Conservation (phyloP, 371 early-diverging fungal genomes). For the Mucor lusitanicus region DNA sequence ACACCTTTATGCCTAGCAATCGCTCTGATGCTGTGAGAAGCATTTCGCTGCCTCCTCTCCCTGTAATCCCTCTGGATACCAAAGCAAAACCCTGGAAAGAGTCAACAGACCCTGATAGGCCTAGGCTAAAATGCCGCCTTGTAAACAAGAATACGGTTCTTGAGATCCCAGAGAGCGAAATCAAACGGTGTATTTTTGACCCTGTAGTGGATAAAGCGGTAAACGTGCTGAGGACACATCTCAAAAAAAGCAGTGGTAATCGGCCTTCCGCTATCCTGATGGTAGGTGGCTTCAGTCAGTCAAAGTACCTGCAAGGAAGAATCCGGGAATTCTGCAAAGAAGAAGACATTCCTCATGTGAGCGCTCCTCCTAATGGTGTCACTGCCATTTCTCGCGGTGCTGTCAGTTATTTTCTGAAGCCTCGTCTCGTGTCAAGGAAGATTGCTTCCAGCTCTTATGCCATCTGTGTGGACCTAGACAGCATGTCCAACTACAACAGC, state of each 20-base stretch:
- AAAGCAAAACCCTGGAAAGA: not conserved
- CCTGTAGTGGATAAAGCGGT: not conserved
- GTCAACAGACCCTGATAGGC: not conserved
- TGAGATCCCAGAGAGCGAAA: not conserved
- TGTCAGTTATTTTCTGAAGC: constrained; percentile 39
- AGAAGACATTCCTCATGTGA: constrained; percentile 3
- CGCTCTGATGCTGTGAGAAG: not conserved
- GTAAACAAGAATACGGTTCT: not conserved
- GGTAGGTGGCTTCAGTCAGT: constrained; percentile 6
- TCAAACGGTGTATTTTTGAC: not conserved
- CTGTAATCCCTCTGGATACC: not conserved
- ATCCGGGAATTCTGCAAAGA: constrained; percentile 10
- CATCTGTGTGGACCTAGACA: not conserved
- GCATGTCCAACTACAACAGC: not conserved
- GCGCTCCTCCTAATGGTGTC: constrained; percentile 26
- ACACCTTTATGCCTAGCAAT: not conserved
- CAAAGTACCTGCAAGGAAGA: constrained; percentile 3
- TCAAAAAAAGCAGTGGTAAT: constrained; percentile 6
- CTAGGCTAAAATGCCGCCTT: not conserved
- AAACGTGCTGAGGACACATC: constrained; percentile 15
- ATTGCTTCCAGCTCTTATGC: constrained; percentile 27
- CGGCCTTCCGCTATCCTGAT: not conserved
- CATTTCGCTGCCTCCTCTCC: not conserved
- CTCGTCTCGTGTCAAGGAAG: constrained; percentile 17
- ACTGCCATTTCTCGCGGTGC: constrained; percentile 32